Percentiles rank a stretch among this genome's conserved stretches.
These are phyloP conservation scores for Huntiella omanensis DNA, from an alignment of 2,329 filamentous ascomycete species.

Conservation along the genomic window DNA sequence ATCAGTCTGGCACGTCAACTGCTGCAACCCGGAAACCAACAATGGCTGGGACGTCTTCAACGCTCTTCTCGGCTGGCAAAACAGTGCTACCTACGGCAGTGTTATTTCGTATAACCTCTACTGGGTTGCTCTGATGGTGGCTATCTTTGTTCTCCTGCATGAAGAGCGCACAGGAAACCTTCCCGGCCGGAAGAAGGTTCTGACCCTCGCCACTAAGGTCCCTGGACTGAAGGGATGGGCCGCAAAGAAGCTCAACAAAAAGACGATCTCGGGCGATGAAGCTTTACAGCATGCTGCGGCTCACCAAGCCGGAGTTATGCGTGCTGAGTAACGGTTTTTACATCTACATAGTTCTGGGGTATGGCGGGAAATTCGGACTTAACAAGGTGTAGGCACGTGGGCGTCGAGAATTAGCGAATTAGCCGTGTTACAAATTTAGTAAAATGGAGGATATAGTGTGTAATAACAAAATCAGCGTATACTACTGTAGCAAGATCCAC, in stretches of 20 bases:
- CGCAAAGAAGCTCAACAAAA: conserved; percentile 7
- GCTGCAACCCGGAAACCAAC: conserved; percentile 44
- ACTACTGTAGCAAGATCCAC: too few species aligned
- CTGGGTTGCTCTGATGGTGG: conserved; percentile 50
- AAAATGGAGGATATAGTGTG: too few species aligned
- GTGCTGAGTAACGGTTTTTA: background rate
- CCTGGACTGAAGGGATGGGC: conserved; percentile 9
- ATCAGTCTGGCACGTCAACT: conserved; percentile 67
- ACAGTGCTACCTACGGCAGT: conserved; percentile 62
- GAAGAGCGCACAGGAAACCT: conserved; percentile 34
- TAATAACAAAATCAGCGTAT: too few species aligned
- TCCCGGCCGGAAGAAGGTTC: conserved; percentile 18
- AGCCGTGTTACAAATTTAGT: too few species aligned
- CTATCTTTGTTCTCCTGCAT: conserved; percentile 41
- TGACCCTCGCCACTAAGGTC: conserved; percentile 4
- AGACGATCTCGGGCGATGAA: conserved; percentile 4
- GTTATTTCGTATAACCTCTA: conserved; percentile 67
- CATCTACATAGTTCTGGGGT: too few species aligned
- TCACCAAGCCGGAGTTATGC: conserved; percentile 2
- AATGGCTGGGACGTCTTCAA: conserved; percentile 60
- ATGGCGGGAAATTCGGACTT: too few species aligned
- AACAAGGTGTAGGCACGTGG: too few species aligned
- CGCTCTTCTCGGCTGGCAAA: conserved; percentile 49
- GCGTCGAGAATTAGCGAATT: too few species aligned
- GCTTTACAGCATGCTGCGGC: conserved; percentile 5